A percentile compares a stretch with the other conserved stretches of the same genome.
These are phyloP conservation scores for Fonsecaea multimorphosa DNA, from an alignment of 2,329 filamentous ascomycete species.

Conservation along the genomic window DNA sequence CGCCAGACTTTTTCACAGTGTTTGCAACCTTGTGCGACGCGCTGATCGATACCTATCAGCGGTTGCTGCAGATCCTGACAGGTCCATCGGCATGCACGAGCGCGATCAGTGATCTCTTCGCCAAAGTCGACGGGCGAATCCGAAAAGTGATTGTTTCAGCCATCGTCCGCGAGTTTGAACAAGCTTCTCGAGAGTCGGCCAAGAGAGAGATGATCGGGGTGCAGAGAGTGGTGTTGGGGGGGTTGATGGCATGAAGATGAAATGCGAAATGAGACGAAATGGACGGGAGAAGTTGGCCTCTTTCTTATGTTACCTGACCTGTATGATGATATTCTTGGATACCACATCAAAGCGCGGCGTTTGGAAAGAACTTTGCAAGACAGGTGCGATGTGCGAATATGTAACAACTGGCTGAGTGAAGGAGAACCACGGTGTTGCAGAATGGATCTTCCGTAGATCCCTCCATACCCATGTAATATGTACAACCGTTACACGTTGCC, in stretches of 20 bases:
- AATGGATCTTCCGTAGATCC: neutral
- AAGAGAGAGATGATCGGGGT: slow-evolving; percentile 84
- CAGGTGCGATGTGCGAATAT: slow-evolving; percentile 1
- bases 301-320: neutral
- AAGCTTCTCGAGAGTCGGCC: slow-evolving; percentile 75
- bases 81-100: slow-evolving; percentile 74
- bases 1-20: slow-evolving; percentile 95
- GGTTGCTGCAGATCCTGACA: slow-evolving; percentile 76
- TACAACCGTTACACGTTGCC: slow-evolving; percentile 3
- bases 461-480: slow-evolving; percentile 4
- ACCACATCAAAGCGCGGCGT: slow-evolving; percentile 23
- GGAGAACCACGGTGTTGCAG: neutral
- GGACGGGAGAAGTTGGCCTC: neutral
- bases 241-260: slow-evolving; percentile 65
- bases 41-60: slow-evolving; percentile 87
- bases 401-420: neutral
- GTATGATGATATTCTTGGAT: slow-evolving; percentile 26
- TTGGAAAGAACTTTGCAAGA: slow-evolving; percentile 10
- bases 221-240: slow-evolving; percentile 86
- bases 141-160: slow-evolving; percentile 88
- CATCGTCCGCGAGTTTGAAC: slow-evolving; percentile 91
- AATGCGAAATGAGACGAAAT: neutral
- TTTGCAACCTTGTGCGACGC: slow-evolving; percentile 96
- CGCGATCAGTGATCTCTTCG: slow-evolving; percentile 79
- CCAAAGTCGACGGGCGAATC: slow-evolving; percentile 84